A percentile compares a stretch with the other conserved stretches of the same genome.
These are phyloP conservation scores for Aegilops sharonensis DNA, from an alignment of 176 grass and related monocot genomes.

Conservation along the genomic window DNA sequence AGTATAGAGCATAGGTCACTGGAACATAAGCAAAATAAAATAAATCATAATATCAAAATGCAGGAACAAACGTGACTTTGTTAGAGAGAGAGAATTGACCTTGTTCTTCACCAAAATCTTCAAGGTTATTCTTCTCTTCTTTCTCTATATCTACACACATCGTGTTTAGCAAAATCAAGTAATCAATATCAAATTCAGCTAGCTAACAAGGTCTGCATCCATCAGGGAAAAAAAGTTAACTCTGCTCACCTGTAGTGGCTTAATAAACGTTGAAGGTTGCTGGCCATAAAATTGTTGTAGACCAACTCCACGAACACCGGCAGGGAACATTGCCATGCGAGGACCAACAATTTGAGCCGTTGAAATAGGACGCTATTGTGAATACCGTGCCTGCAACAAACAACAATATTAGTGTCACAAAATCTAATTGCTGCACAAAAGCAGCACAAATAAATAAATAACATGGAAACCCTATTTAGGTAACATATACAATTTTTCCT, in stretches of 20 bases:
- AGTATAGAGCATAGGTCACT: too few species aligned
- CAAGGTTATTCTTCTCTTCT: too few species aligned
- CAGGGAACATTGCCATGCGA: constrained; percentile 79
- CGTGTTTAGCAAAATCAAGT: too few species aligned
- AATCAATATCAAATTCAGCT: background rate
- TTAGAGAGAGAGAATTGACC: too few species aligned
- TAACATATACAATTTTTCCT: constrained; percentile 58
- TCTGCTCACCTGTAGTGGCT: constrained; percentile 51
- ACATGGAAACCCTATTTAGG: background rate
- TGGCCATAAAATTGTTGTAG: constrained; percentile 86
- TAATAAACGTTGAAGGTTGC: constrained; percentile 71
- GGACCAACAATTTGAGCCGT: constrained; percentile 62
- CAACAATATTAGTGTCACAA: background rate
- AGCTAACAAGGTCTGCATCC: background rate
- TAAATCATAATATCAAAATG: too few species aligned
- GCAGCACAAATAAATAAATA: background rate
- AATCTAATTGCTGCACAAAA: background rate
- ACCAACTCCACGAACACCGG: constrained; percentile 59
- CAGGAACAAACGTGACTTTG: too few species aligned
- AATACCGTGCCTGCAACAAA: constrained; percentile 59
- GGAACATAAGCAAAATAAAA: too few species aligned
- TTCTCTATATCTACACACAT: too few species aligned
- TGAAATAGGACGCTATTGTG: constrained; percentile 64
- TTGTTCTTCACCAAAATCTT: too few species aligned
- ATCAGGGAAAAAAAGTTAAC: background rate